Conservation (phyloP, 2,329 filamentous ascomycete genomes). For the Xylariaceae sp. region DNA sequence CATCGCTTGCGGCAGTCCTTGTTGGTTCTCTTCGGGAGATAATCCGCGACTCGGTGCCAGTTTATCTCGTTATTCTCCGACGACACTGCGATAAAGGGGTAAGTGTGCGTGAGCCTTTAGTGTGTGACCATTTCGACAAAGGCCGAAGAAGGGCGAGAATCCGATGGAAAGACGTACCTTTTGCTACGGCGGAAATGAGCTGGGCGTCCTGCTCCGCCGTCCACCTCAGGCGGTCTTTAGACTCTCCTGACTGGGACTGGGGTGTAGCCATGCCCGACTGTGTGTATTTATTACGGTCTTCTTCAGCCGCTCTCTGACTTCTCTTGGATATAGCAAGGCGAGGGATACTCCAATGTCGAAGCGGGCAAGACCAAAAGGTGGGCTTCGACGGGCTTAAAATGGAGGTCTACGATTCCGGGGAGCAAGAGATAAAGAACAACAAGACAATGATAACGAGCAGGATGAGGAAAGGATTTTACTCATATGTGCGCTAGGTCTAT, state of each 20-base stretch:
- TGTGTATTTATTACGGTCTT: neutral
- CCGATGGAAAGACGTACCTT: neutral
- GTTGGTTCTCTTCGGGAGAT: neutral
- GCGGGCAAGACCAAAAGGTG: too few relatives aligned
- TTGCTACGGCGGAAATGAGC: neutral
- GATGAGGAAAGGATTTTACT: too few relatives aligned
- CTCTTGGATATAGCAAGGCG: neutral
- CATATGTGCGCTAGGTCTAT: too few relatives aligned
- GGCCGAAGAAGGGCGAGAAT: neutral
- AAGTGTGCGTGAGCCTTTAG: neutral
- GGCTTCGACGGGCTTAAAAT: too few relatives aligned
- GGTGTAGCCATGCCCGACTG: neutral
- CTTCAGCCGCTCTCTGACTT: neutral
- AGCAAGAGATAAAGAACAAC: too few relatives aligned
- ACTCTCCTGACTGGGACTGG: neutral
- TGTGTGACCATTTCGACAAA: too few relatives aligned
- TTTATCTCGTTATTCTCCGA: neutral
- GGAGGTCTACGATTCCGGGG: too few relatives aligned
- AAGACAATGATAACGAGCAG: too few relatives aligned
- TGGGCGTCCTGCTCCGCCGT: neutral
- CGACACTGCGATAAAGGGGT: neutral
- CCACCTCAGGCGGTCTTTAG: neutral
- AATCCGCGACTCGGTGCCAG: neutral
- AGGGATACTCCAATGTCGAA: too few relatives aligned
- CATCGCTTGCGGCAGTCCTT: neutral